Evolutionary conservation across 345 rosid species (phyloP).

Genomic region (Populus deltoides): DNA sequence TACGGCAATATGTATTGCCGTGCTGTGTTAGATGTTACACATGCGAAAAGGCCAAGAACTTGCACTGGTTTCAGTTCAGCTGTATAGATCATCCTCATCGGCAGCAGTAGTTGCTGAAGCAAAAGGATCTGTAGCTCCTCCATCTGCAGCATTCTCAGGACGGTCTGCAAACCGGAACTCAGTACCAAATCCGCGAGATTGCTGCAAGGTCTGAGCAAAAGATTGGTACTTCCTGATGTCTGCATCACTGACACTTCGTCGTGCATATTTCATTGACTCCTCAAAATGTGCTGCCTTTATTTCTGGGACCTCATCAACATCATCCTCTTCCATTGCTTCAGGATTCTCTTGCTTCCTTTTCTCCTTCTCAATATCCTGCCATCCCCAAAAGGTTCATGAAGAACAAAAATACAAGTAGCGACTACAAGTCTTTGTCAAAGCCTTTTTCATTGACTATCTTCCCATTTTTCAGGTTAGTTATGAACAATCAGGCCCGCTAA

Average conservation of each 20-base stretch:
- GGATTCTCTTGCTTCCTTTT: constrained; percentile 28
- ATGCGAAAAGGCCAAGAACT: not conserved
- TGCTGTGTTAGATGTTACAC: not conserved
- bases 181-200: constrained; percentile 31
- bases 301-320: constrained; percentile 29
- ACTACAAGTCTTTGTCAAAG: not conserved
- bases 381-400: constrained; percentile 2
- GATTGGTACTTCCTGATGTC: constrained; percentile 32
- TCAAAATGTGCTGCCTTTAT: constrained; percentile 33
- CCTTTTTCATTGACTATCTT: not conserved
- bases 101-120: constrained; percentile 13
- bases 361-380: constrained; percentile 34
- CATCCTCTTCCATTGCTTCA: constrained; percentile 42
- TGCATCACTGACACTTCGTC: constrained; percentile 34
- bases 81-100: constrained; percentile 33
- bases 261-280: constrained; percentile 36
- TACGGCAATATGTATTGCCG: not conserved
- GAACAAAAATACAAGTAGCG: not conserved
- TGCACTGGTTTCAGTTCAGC: constrained; percentile 8
- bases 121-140: constrained; percentile 19
- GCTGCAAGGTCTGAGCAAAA: constrained; percentile 37
- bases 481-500: not conserved
- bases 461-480: not conserved
- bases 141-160: constrained; percentile 6
- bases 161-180: constrained; percentile 29